Evolutionary conservation across 1,139 yeast species (phyloP).

Genomic region (Sugiyamaella pinicola): DNA sequence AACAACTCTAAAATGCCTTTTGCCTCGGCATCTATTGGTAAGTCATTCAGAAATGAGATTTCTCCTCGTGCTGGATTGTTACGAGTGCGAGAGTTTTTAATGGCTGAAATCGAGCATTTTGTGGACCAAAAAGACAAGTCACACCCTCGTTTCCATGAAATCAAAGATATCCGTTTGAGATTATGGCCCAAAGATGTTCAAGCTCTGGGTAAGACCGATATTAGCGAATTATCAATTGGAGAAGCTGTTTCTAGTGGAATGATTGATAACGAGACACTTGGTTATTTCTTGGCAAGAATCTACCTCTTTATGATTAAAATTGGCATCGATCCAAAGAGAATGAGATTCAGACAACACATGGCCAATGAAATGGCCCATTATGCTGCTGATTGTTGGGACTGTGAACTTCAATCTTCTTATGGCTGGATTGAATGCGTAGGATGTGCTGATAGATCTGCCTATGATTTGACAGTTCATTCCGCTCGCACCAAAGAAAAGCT

Average conservation of each 20-base stretch:
- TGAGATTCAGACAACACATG: conserved; percentile 99
- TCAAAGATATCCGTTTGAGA: conserved; percentile 68
- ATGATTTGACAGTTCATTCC: conserved; percentile 92
- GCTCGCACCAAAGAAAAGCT: conserved; percentile 93
- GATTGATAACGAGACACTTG: conserved; percentile 96
- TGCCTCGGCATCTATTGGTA: conserved; percentile 98
- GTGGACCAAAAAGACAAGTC: conserved; percentile 89
- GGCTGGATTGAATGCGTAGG: conserved; percentile 99
- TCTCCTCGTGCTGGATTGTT: conserved; percentile 97
- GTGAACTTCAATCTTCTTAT: conserved; percentile 90
- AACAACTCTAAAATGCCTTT: conserved; percentile 98
- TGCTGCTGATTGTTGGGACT: conserved; percentile 99
- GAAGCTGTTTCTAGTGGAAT: conserved; percentile 86
- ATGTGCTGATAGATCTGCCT: conserved; percentile 99
- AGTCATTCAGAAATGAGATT: conserved; percentile 97
- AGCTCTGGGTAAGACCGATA: conserved; percentile 76
- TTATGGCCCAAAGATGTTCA: conserved; percentile 87
- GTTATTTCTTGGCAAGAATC: conserved; percentile 94
- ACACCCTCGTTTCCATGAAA: conserved; percentile 78
- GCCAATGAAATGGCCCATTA: conserved; percentile 99
- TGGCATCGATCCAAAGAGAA: conserved; percentile 81
- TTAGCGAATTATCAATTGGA: conserved; percentile 69
- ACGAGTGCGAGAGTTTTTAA: conserved; percentile 96
- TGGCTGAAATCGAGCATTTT: conserved; percentile 99
- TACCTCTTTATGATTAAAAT: conserved; percentile 79